Conservation (phyloP, 495 filamentous ascomycete genomes). For the Viridothelium virens region DNA sequence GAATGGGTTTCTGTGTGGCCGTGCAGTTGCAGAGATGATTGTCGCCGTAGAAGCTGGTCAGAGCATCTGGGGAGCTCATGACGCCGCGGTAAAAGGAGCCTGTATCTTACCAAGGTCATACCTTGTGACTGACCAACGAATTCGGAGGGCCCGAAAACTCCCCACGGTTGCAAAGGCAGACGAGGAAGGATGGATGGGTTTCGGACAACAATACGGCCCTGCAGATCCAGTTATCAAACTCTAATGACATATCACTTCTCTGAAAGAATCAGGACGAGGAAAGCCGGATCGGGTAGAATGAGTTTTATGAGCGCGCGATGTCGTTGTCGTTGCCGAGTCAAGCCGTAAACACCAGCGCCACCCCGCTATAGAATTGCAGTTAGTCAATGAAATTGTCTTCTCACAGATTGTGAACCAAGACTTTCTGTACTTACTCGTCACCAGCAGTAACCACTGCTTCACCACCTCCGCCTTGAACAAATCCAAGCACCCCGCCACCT, state of each 20-base stretch:
- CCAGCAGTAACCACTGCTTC: slow-evolving; percentile 26
- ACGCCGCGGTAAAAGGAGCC: slow-evolving; percentile 15
- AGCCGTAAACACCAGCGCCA: slow-evolving; percentile 22
- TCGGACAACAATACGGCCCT: neutral
- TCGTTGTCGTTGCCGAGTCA: neutral
- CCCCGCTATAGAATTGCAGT: slow-evolving; percentile 13
- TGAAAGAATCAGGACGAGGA: too few relatives aligned
- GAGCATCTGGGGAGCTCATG: slow-evolving; percentile 16
- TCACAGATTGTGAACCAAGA: neutral
- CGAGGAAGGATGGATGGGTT: slow-evolving; percentile 9
- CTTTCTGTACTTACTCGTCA: slow-evolving; percentile 22
- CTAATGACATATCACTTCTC: neutral
- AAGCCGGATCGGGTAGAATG: too few relatives aligned
- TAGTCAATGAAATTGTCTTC: neutral
- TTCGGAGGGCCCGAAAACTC: slow-evolving; percentile 23
- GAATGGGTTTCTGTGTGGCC: slow-evolving; percentile 59
- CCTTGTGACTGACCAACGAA: slow-evolving; percentile 30
- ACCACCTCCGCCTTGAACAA: slow-evolving; percentile 29
- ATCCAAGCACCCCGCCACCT: slow-evolving; percentile 28
- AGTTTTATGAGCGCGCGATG: too few relatives aligned
- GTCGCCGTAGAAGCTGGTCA: slow-evolving; percentile 33
- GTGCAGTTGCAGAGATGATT: slow-evolving; percentile 59
- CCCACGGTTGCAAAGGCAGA: slow-evolving; percentile 7
- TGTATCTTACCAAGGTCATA: slow-evolving; percentile 29
- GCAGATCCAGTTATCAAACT: neutral